Conservation (phyloP, 352 stramenopile genomes). For the Globisporangium cylindrosporum region DNA sequence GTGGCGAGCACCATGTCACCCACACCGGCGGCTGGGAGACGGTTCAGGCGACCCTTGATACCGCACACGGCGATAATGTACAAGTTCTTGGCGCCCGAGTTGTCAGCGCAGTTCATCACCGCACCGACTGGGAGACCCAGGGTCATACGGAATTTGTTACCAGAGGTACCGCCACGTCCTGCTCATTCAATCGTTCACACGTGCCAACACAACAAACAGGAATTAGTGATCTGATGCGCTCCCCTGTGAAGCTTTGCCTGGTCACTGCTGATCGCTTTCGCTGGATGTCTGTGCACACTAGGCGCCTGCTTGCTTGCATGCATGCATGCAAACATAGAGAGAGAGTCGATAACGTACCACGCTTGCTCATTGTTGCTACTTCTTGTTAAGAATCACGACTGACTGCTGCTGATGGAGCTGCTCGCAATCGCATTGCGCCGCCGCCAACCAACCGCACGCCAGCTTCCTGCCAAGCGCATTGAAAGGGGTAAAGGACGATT, state of each 20-base stretch:
- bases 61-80: conserved; percentile 99
- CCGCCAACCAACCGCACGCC: conserved; percentile 27
- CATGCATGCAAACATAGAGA: background rate
- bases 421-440: conserved; percentile 1
- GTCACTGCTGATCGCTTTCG: background rate
- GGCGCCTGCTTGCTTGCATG: background rate
- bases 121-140: conserved; percentile 98
- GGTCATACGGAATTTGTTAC: conserved; percentile 99
- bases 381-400: conserved; percentile 86
- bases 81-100: conserved; percentile 99
- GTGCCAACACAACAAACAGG: background rate
- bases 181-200: conserved; percentile 1
- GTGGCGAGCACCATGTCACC: conserved; percentile 99
- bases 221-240: background rate
- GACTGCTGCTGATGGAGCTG: conserved; percentile 9
- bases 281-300: conserved; percentile 1
- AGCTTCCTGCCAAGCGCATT: background rate
- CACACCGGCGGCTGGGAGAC: conserved; percentile 96
- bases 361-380: conserved; percentile 82
- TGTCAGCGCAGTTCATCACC: conserved; percentile 99
- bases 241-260: background rate
- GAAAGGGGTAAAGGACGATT: background rate
- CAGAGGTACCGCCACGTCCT: conserved; percentile 95
- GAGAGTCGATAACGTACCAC: conserved; percentile 48
- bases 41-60: conserved; percentile 99